Evolutionary conservation across 1,284 basidiomycete genomes (phyloP).

Genomic region (Apiotrichum mycotoxinovorans): DNA sequence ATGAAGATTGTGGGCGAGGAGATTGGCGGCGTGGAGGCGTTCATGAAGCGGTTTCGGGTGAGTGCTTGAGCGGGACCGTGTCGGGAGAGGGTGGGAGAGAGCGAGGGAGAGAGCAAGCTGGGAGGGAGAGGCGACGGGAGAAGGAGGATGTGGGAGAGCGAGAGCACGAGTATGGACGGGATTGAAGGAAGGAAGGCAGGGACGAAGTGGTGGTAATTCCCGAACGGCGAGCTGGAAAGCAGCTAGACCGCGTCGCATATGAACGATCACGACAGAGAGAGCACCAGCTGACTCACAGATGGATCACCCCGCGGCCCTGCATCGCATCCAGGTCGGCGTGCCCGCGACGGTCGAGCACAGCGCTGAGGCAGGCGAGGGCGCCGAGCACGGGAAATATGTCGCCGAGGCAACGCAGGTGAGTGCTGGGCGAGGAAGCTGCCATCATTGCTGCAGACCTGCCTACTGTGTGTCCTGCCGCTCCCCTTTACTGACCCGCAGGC

Average conservation of each 20-base stretch:
- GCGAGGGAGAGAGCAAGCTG: too few species aligned
- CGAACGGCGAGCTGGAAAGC: too few species aligned
- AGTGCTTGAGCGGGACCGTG: constrained; percentile 30
- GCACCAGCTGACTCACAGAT: constrained; percentile 59
- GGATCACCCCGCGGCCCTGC: constrained; percentile 89
- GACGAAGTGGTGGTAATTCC: too few species aligned
- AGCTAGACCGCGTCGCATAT: too few species aligned
- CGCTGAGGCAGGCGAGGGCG: constrained; percentile 66
- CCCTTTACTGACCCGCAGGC: constrained; percentile 55
- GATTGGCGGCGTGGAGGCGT: constrained; percentile 76
- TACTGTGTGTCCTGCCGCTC: too few species aligned
- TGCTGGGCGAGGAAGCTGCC: constrained; percentile 12
- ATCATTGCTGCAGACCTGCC: too few species aligned
- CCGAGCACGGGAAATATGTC: constrained; percentile 94
- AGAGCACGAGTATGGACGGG: too few species aligned
- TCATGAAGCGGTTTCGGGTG: constrained; percentile 86
- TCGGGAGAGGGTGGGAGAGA: neutral
- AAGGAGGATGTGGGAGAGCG: neutral
- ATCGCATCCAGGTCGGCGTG: constrained; percentile 85
- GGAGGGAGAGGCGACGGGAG: too few species aligned
- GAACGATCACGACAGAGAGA: too few species aligned
- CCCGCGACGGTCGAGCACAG: constrained; percentile 93
- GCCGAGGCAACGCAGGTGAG: constrained; percentile 92
- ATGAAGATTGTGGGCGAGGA: constrained; percentile 85
- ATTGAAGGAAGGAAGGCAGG: neutral